A percentile compares a stretch with the other conserved stretches of the same genome.
phyloP scores from a whole-genome alignment of 1,139 yeast species.

The Nakaseomyces uthaithaninus region DNA sequence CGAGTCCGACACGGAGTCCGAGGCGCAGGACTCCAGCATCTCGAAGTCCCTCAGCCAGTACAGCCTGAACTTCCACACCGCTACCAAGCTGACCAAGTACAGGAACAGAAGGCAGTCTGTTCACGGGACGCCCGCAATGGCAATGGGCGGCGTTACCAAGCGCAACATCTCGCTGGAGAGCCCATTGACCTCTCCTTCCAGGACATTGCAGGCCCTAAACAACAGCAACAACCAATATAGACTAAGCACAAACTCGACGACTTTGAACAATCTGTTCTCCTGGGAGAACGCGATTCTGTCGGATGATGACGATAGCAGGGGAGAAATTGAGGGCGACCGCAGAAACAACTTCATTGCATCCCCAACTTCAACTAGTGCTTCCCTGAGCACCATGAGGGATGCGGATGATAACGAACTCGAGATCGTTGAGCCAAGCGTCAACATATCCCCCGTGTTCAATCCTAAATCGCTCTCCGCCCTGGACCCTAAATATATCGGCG shows the following conservation, averaged over 20 bases:
- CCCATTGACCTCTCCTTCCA: slow-evolving; percentile 3
- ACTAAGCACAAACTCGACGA: not conserved
- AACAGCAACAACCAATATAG: slow-evolving; percentile 4
- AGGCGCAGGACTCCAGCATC: slow-evolving; percentile 9
- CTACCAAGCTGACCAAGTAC: slow-evolving; percentile 3
- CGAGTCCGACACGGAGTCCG: not conserved
- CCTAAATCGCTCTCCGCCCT: slow-evolving; percentile 1
- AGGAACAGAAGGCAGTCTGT: slow-evolving; percentile 7
- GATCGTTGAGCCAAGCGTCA: slow-evolving; percentile 3
- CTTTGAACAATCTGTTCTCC: slow-evolving; percentile 1
- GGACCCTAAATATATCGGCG: slow-evolving; percentile 2
- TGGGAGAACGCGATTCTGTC: slow-evolving; percentile 5
- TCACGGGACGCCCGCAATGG: not conserved
- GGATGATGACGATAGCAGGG: slow-evolving; percentile 1
- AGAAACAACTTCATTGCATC: slow-evolving; percentile 2
- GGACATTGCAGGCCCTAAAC: slow-evolving; percentile 2
- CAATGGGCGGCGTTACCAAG: not conserved
- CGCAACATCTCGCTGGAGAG: slow-evolving; percentile 4
- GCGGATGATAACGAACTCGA: not conserved
- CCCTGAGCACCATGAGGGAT: not conserved
- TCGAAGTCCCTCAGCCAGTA: slow-evolving; percentile 23
- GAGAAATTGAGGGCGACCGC: not conserved
- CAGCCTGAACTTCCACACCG: slow-evolving; percentile 10
- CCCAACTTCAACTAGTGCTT: not conserved
- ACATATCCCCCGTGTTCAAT: slow-evolving; percentile 4